Percentiles rank a stretch among this genome's conserved stretches.
phyloP scores from a whole-genome alignment of 2,329 filamentous ascomycete genomes.

The Coniochaeta sp. region DNA sequence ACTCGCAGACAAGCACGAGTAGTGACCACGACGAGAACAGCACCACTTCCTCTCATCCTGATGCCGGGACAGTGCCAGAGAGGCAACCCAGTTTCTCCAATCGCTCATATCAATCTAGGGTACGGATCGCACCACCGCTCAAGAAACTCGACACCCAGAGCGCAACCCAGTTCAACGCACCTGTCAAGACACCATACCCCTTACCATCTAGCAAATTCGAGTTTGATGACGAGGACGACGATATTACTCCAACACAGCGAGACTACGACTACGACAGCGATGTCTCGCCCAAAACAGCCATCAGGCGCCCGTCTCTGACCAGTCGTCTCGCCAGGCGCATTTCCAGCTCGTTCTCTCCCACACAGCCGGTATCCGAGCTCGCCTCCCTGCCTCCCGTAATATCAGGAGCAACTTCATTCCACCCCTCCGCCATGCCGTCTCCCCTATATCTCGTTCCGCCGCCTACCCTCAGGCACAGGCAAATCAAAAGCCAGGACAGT shows the following conservation, averaged over 20 bases:
- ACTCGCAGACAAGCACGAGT: not conserved
- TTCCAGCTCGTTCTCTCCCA: slow-evolving; percentile 1
- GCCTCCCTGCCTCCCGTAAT: too few species aligned
- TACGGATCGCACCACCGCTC: slow-evolving; percentile 1
- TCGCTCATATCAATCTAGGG: not conserved
- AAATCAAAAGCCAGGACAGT: not conserved
- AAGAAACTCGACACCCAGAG: not conserved
- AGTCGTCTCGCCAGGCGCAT: slow-evolving; percentile 3
- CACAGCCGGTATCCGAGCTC: not conserved
- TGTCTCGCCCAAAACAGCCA: not conserved
- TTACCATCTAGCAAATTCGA: slow-evolving; percentile 7
- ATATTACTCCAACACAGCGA: not conserved
- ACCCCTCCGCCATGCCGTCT: not conserved
- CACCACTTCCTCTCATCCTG: not conserved
- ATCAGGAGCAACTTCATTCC: too few species aligned
- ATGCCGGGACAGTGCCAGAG: not conserved
- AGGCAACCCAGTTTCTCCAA: not conserved
- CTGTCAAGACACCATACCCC: slow-evolving; percentile 12
- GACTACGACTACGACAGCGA: slow-evolving; percentile 1
- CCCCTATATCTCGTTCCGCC: not conserved
- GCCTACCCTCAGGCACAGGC: not conserved
- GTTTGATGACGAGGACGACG: slow-evolving; percentile 11
- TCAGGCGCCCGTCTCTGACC: not conserved
- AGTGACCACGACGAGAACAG: not conserved
- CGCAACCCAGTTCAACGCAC: not conserved